phyloP scores from a whole-genome alignment of 2,329 filamentous ascomycete species.

The Penicillium sclerotigenum region DNA sequence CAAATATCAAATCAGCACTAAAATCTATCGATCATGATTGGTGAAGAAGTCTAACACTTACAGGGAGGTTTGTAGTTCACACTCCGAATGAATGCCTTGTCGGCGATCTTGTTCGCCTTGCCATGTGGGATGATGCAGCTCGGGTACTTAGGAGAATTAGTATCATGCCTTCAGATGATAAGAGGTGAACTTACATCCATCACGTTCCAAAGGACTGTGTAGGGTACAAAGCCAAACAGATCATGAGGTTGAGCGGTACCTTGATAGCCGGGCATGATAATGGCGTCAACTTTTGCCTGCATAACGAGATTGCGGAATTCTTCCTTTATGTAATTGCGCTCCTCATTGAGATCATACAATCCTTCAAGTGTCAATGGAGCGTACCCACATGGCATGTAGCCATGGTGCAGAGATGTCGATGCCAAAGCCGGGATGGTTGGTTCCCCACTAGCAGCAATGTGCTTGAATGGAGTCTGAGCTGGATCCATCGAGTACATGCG shows the following conservation, averaged over 20 bases:
- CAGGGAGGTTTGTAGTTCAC: conserved; percentile 20
- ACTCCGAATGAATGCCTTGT: conserved; percentile 24
- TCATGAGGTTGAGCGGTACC: conserved; percentile 53
- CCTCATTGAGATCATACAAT: conserved; percentile 45
- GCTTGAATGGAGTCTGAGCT: conserved; percentile 16
- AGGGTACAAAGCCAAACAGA: conserved; percentile 33
- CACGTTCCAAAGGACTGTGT: conserved; percentile 50
- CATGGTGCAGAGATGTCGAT: conserved; percentile 18
- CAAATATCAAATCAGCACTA: not conserved
- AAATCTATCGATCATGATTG: no score
- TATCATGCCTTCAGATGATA: not conserved
- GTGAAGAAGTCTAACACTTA: not conserved
- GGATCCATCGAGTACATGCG: conserved; percentile 18
- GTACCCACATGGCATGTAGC: conserved; percentile 8
- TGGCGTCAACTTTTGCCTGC: conserved; percentile 46
- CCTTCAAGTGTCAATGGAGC: conserved; percentile 34
- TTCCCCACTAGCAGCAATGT: conserved; percentile 41
- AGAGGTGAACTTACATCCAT: conserved; percentile 43
- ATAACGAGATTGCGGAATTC: conserved; percentile 43
- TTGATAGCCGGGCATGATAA: conserved; percentile 50
- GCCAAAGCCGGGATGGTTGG: conserved; percentile 26
- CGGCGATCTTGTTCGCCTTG: conserved; percentile 41
- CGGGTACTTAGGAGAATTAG: conserved; percentile 41
- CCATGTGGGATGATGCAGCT: conserved; percentile 47
- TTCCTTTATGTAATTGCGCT: conserved; percentile 33